Evolutionary conservation across 2,329 filamentous ascomycete species (phyloP), one percentile per base, ranked within the genome.

Genomic region (Aspergillus sp.): DNA sequence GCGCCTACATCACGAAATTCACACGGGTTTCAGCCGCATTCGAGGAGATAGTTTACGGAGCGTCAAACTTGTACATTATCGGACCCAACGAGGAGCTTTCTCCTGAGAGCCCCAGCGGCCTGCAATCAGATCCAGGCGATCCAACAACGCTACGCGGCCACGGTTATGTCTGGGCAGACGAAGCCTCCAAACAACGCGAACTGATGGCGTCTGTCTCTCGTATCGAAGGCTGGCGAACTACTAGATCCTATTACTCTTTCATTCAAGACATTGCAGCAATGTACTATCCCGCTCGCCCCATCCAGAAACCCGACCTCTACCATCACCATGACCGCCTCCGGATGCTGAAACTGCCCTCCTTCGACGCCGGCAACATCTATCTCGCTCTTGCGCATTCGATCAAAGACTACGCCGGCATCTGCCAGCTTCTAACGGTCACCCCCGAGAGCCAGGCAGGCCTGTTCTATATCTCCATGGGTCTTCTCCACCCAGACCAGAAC

Each of bases 191-290:
- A 75, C 84, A 90, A 66, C 89, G 88, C 67, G 95, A 99, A 76
- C 84, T 99, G 39, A 90, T 92, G 15, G 93, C 92, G 3, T 96
- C 96, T 60, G 91, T 95, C 47, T 91, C 90, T 57, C 84, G 95
- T 56, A 96, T 99, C 61, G 95, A 99, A 77, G 95, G 93, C 56
- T 99, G 95, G 95, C 87, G 95, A 65, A 96, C 91, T 63, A 98
- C 95, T 1, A 84, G 95, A 60, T 96, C 91, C 69, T 99, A 99
- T 72, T 96, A 96, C 77, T 92, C 90, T 64, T 98, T 91, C 71
- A 93, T 98, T 62, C 91, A 96, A 79, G 90, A 77, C 57, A 73
- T 77, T n/a, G 74, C 75, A 19, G 66, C 73, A 40, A 70, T 72
- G 60, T 75, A 73, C 56, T 72, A 67, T 51, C 69, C 73, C n/a